Evolutionary conservation across 2,329 filamentous ascomycete species (phyloP).

Genomic region (Onygena corvina): DNA sequence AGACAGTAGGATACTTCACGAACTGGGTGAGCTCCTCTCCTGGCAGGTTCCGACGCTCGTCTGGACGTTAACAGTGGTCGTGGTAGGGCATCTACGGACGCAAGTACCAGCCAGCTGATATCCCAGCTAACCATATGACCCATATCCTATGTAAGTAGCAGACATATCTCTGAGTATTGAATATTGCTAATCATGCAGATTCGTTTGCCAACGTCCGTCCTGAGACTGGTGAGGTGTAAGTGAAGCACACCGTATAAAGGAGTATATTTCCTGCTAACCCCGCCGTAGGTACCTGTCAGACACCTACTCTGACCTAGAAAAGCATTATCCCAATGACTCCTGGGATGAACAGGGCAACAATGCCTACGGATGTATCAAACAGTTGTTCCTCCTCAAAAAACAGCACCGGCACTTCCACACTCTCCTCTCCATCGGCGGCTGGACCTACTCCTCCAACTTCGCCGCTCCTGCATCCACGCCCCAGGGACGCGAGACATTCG

Average conservation of each 20-base stretch:
- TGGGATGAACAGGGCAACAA: slow-evolving; percentile 57
- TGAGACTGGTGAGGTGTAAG: slow-evolving; percentile 65
- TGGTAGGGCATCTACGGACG: slow-evolving; percentile 68
- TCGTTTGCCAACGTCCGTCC: slow-evolving; percentile 77
- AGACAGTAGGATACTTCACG: slow-evolving; percentile 35
- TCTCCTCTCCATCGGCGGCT: slow-evolving; percentile 73
- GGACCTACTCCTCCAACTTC: slow-evolving; percentile 68
- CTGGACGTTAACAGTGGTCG: neutral
- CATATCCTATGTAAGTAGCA: slow-evolving; percentile 55
- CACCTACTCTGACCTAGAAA: slow-evolving; percentile 55
- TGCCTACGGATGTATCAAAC: slow-evolving; percentile 66
- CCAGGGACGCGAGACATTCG: slow-evolving; percentile 51
- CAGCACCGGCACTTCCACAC: slow-evolving; percentile 63
- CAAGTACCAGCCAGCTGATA: slow-evolving; percentile 69
- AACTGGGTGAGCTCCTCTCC: slow-evolving; percentile 30
- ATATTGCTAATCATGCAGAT: slow-evolving; percentile 30
- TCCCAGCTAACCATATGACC: slow-evolving; percentile 69
- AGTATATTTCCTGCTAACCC: slow-evolving; percentile 4
- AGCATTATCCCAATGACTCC: slow-evolving; percentile 57
- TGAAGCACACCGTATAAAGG: neutral
- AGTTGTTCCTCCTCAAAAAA: slow-evolving; percentile 65
- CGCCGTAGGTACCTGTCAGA: slow-evolving; percentile 45
- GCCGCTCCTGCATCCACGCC: slow-evolving; percentile 50
- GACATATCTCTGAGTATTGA: neutral
- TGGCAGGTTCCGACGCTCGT: neutral